Percentiles rank a stretch among this genome's conserved stretches.
phyloP scores from a whole-genome alignment of 2,329 filamentous ascomycete species.

The Alternaria triticimaculans region DNA sequence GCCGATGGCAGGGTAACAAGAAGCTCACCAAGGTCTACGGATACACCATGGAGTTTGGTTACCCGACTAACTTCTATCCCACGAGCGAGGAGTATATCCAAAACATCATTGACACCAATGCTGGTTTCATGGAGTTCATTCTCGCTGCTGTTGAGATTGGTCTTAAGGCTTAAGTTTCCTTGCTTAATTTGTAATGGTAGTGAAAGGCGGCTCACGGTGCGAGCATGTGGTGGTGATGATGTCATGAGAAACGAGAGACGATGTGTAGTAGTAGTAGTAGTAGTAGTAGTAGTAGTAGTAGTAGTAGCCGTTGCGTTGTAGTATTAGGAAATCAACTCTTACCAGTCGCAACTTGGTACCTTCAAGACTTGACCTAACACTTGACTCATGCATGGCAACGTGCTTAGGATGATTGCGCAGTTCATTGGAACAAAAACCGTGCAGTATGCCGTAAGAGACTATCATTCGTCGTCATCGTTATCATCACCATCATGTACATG shows the following conservation, averaged over 20 bases:
- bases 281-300: too few species aligned
- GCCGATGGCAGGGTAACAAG: conserved; percentile 45
- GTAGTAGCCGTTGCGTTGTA: neutral
- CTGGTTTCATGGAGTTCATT: conserved; percentile 52
- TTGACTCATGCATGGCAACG: neutral
- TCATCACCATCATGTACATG: neutral
- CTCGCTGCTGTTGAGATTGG: conserved; percentile 45
- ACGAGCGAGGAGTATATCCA: conserved; percentile 49
- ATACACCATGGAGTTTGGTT: conserved; percentile 52
- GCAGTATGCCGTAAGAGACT: neutral
- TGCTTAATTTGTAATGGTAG: neutral
- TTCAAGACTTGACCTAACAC: neutral
- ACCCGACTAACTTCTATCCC: conserved; percentile 52
- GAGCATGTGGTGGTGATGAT: neutral
- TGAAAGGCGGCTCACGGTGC: neutral
- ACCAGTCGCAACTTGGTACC: neutral
- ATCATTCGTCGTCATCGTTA: neutral
- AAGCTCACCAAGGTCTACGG: conserved; percentile 50
- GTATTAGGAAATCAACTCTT: neutral
- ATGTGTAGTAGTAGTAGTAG: neutral
- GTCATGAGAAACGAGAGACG: conserved; percentile 1
- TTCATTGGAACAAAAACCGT: neutral
- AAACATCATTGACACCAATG: conserved; percentile 52
- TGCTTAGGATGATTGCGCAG: neutral
- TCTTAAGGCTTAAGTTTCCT: conserved; percentile 24